Base-by-base conservation (phyloP, 2,329 filamentous ascomycete species). In the Sporothrix dimorphospora region DNA sequence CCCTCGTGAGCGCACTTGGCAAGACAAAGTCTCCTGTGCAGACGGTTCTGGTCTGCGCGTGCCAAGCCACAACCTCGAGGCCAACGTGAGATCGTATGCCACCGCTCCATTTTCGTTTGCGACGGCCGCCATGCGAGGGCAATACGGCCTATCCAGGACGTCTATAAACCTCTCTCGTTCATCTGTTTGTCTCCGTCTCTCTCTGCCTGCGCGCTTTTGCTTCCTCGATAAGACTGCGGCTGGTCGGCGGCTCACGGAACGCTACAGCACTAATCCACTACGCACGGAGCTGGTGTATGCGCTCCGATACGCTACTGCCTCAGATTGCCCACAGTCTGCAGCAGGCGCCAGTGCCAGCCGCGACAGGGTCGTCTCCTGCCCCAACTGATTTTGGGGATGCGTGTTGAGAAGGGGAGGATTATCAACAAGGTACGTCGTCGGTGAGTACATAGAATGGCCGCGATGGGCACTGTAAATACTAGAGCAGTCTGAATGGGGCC, bases 241-340 rank as follows among this genome's bases (percentile, higher is more conserved):
- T 34, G 30, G 57, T 55, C 69, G 68, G 68, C 68, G 68, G 53
- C 68, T 61, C 55, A 63, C 68, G 68, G 68, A 63, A 70, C 68
- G 55, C 68, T 57, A 63, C 68, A 61, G 68, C 38, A 47, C 68
- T 70, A 70, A 51, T 5, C 68, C 68, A 30, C 51, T 51, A 69
- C 61, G 69, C 63, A 71, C 71, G 71, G 71, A 72, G 68, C 47
- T 72, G 71, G 67, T 53, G 68, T 70, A 63, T 72, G 71, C 71
- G 68, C 71, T 72, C 71, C 71, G 71, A 70, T 72, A 72, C 71
- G 67, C 71, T 72, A 72, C 71, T 70, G 71, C 68, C 68, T 70
- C 68, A 67, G 71, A 70, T 63, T 68, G 68, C 51, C 59, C 55
- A 63, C 30, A 40, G 67, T 59, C 61, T 69, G 49, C 57, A 55